These are phyloP conservation scores for Yarrowia bubula DNA, from an alignment of 805 yeast genomes.

Conservation along the genomic window DNA sequence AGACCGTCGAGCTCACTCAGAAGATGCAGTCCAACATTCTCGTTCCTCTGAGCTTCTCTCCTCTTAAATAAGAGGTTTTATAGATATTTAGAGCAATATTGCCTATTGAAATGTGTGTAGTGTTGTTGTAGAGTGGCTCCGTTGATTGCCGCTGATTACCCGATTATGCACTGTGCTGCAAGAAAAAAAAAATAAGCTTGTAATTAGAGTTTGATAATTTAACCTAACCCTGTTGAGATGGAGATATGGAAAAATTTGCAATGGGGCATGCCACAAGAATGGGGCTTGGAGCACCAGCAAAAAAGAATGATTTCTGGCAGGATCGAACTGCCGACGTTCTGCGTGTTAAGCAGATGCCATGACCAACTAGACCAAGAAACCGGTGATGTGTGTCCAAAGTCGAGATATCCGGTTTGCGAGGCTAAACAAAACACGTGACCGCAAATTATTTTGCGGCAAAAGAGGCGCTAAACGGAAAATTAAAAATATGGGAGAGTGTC, in stretches of 20 bases:
- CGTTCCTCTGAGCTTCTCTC: constrained; percentile 44
- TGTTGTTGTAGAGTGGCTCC: background rate
- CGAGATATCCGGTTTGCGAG: background rate
- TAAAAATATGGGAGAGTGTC: background rate
- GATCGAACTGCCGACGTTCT: constrained; percentile 99
- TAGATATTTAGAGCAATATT: background rate
- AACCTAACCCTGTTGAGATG: background rate
- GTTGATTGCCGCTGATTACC: constrained; percentile 5
- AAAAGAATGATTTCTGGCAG: constrained; percentile 47
- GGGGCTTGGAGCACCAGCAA: background rate
- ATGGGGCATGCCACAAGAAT: background rate
- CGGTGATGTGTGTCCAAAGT: background rate
- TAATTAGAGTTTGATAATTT: no score
- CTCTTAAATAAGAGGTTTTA: constrained; percentile 36
- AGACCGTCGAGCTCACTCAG: constrained; percentile 43
- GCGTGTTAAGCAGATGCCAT: constrained; percentile 99
- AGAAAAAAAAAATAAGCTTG: background rate
- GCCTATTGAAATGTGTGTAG: background rate
- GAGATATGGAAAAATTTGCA: background rate
- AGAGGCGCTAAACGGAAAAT: no score
- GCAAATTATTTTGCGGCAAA: background rate
- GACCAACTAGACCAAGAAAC: constrained; percentile 88
- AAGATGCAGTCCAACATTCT: constrained; percentile 42
- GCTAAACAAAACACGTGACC: background rate
- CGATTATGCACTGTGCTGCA: constrained; percentile 6